Conservation (phyloP, 2,329 filamentous ascomycete species). For the Elsinoe batatas region DNA sequence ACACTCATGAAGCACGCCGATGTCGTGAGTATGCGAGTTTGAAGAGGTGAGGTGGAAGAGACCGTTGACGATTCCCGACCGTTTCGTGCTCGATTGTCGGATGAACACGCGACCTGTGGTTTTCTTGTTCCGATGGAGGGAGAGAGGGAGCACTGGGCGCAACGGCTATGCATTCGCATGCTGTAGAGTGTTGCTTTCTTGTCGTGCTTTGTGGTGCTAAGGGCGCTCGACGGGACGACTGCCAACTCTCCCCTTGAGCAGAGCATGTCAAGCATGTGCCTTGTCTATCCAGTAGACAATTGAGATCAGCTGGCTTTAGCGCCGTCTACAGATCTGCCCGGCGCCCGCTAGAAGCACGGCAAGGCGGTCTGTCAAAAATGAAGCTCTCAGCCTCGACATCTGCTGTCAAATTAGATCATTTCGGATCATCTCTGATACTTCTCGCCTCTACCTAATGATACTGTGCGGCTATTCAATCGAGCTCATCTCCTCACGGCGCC, state of each 20-base stretch:
- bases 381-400: background rate
- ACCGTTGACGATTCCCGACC: background rate
- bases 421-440: background rate
- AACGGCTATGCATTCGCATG: background rate
- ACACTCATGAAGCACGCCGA: slow-evolving; percentile 7
- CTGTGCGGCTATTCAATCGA: too few relatives aligned
- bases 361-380: background rate
- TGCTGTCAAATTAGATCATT: background rate
- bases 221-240: too few relatives aligned
- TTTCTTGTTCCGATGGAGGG: background rate
- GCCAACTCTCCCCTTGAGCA: too few relatives aligned
- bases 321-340: background rate
- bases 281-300: too few relatives aligned
- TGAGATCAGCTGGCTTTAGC: background rate
- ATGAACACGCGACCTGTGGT: background rate
- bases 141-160: background rate
- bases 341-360: background rate
- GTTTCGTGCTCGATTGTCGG: background rate
- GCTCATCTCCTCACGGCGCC: background rate
- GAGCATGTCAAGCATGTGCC: too few relatives aligned
- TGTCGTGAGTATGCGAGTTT: background rate
- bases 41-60: background rate
- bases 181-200: background rate
- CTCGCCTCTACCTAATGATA: too few relatives aligned
- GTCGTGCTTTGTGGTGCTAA: too few relatives aligned